phyloP scores from a whole-genome alignment of 1,284 basidiomycete genomes.

The Microbotryomycetes sp. region DNA sequence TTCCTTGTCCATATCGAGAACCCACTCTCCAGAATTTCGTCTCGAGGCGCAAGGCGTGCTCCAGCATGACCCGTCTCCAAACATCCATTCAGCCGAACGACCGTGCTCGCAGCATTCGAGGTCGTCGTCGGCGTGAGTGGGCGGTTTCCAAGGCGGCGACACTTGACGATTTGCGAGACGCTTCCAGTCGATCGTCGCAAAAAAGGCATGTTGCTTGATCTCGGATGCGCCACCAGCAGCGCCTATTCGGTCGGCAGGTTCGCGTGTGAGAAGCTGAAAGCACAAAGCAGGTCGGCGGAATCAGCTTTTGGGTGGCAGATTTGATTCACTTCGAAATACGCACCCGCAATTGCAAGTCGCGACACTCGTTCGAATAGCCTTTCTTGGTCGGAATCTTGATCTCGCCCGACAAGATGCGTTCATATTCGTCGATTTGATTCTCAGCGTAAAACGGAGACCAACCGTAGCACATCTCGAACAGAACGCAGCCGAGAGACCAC shows the following conservation, averaged over 20 bases:
- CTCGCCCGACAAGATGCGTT: constrained; percentile 42
- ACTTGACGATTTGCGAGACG: constrained; percentile 17
- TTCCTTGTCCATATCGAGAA: background rate
- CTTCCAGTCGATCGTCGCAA: constrained; percentile 21
- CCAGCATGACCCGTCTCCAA: constrained; percentile 14
- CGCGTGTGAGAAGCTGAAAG: constrained; percentile 28
- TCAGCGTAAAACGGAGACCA: constrained; percentile 45
- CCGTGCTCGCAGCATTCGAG: constrained; percentile 12
- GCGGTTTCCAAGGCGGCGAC: constrained; percentile 26
- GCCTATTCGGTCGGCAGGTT: constrained; percentile 15
- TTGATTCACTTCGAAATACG: no score
- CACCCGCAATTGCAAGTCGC: constrained; percentile 23
- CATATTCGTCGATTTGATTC: constrained; percentile 38
- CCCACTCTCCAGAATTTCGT: background rate
- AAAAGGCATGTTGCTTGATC: constrained; percentile 26
- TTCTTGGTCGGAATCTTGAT: constrained; percentile 40
- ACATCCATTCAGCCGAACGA: constrained; percentile 16
- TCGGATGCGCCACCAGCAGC: constrained; percentile 3
- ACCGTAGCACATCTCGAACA: constrained; percentile 45
- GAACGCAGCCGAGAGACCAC: constrained; percentile 40
- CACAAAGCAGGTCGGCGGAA: no score
- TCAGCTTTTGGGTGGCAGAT: no score
- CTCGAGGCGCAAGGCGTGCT: constrained; percentile 1
- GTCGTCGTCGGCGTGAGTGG: constrained; percentile 27
- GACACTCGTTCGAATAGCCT: constrained; percentile 20